Evolutionary conservation across 768 basidiomycete species (phyloP).

Genomic region (Mycena polygramma): DNA sequence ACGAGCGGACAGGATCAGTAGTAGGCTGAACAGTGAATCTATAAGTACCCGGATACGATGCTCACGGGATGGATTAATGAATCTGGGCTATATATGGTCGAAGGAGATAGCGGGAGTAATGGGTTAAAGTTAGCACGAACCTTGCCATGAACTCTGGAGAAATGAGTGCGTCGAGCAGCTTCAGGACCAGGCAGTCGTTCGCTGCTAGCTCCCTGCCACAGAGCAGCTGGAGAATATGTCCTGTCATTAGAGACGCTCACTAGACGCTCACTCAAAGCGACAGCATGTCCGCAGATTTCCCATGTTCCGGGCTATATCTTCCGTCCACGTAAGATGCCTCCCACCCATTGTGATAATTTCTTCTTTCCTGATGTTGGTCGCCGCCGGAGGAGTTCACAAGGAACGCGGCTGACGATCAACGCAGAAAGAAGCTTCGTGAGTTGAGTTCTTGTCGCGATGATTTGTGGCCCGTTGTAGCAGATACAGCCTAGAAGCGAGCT

Average conservation of each 20-base stretch:
- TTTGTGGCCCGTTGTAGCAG: no score
- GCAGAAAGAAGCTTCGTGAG: background rate
- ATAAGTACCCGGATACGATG: constrained; percentile 13
- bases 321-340: background rate
- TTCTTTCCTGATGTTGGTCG: background rate
- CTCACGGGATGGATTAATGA: background rate
- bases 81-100: no score
- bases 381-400: background rate
- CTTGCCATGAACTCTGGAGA: background rate
- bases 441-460: no score
- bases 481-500: no score
- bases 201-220: background rate
- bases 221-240: background rate
- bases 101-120: background rate
- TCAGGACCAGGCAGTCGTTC: no score
- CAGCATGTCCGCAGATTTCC: background rate
- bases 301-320: background rate
- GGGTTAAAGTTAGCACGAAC: background rate
- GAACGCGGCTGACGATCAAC: background rate
- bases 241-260: background rate
- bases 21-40: background rate
- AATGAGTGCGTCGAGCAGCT: no score
- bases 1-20: constrained; percentile 19
- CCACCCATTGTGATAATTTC: background rate
- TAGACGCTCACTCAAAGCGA: no score